These are phyloP conservation scores for Wickerhamiella vanderwaltii DNA, from an alignment of 805 yeast genomes.

Conservation along the genomic window DNA sequence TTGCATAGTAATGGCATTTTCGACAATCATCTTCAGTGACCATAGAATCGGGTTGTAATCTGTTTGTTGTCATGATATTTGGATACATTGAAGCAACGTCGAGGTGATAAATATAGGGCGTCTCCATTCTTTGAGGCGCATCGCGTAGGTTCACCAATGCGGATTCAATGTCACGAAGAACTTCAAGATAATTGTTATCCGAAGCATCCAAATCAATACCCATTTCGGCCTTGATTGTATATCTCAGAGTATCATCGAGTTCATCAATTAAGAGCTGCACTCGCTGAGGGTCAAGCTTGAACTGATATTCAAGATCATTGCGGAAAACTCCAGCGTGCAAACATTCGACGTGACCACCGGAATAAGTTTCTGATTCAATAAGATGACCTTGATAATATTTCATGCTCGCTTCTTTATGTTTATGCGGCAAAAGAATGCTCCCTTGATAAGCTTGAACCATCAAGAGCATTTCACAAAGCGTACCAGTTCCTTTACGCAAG, in stretches of 20 bases:
- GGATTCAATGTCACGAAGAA: conserved; percentile 44
- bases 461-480: conserved; percentile 91
- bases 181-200: conserved; percentile 68
- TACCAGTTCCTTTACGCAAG: conserved; percentile 93
- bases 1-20: conserved; percentile 90
- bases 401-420: conserved; percentile 88
- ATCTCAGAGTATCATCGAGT: conserved; percentile 62
- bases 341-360: conserved; percentile 97
- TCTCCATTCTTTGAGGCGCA: conserved; percentile 55
- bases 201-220: conserved; percentile 34
- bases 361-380: conserved; percentile 90
- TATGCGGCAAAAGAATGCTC: conserved; percentile 75
- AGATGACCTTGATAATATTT: conserved; percentile 90
- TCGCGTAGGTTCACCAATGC: conserved; percentile 47
- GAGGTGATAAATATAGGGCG: conserved; percentile 87
- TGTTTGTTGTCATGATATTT: conserved; percentile 92
- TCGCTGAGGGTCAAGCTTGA: conserved; percentile 68
- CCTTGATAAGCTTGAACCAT: conserved; percentile 87
- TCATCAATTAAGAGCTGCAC: conserved; percentile 67
- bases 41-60: conserved; percentile 97
- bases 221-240: conserved; percentile 59
- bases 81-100: conserved; percentile 99
- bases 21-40: conserved; percentile 92
- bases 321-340: conserved; percentile 96
- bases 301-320: conserved; percentile 66